Base-by-base conservation (phyloP, 139 green algal species). In the Choricystis sp. region DNA sequence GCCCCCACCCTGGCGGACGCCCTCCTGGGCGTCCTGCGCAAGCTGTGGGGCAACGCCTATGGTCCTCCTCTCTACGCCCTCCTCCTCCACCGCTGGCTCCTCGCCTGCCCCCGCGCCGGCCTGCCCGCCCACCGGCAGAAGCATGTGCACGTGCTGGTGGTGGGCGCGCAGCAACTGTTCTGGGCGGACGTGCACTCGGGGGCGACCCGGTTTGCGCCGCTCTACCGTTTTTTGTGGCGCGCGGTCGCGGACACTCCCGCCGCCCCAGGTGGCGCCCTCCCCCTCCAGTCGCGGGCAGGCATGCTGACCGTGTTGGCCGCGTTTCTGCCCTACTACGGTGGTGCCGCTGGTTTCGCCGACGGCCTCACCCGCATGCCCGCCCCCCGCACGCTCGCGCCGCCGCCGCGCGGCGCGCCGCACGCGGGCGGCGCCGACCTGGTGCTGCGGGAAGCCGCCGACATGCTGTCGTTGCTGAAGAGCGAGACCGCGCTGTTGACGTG, bases 31-130 rank as follows among this genome's bases (percentile, higher is more conserved):
- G 68, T 89, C 22, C 86, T 79, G 67, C 73, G 86, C 49, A 62
- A 70, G 61, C 74, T 90, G 63, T 90, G 85, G 86, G 81, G 78
- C 25, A 77, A 87, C 64, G 75, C 79, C 3, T 89, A 85, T 62
- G 73, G 81, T 4, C 74, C 77, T 0, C 78, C 83, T n/a, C 81
- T 85, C 23, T 85, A 82, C 61, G 75, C 86, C 5, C 71, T 91
- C 59, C 74, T 91, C 59, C 78, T 91, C 61, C 77, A 91, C 63
- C 77, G 82, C 48, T 92, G 85, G 83, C 69, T 92, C 56, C 69
- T 91, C 58, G 62, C 73, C 24, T 66, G 79, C 31, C 66, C 68
- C 5, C 70, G 81, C 9, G 77, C 79, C 0, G 77, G 79, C 14
- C 75, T 75, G 27, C 49, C 62, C 1, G 77, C 86, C 65, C 77